Percentiles rank a stretch among this genome's conserved stretches.
Conservation (phyloP, 192 early-diverging fungal genomes). For the Coemansia sp. region DNA sequence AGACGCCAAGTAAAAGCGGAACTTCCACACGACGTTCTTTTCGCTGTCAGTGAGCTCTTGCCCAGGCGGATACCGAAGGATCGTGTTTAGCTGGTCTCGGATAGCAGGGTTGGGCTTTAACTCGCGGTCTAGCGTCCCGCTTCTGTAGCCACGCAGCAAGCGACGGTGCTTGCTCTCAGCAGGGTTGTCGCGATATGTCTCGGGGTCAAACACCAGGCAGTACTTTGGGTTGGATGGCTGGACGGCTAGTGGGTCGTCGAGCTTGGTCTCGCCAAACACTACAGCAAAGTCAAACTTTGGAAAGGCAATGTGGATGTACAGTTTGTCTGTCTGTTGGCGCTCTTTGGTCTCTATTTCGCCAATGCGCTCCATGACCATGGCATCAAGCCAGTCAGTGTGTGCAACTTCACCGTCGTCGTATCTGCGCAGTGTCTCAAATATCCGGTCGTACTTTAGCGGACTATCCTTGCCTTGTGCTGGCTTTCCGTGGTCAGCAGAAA, state of each 20-base stretch:
- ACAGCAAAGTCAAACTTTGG: constrained; percentile 97
- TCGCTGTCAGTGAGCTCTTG: constrained; percentile 78
- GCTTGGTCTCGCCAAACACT: constrained; percentile 77
- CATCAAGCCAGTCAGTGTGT: constrained; percentile 89
- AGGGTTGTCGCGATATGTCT: constrained; percentile 87
- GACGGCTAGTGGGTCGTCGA: constrained; percentile 41
- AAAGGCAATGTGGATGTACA: constrained; percentile 84
- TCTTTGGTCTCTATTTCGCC: constrained; percentile 67
- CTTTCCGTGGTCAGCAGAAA: not conserved
- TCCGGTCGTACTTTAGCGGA: constrained; percentile 61
- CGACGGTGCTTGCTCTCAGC: constrained; percentile 93
- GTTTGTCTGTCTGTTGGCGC: constrained; percentile 53
- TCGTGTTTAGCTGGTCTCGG: constrained; percentile 92
- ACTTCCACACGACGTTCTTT: constrained; percentile 98
- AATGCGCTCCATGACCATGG: constrained; percentile 84
- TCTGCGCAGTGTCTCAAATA: constrained; percentile 80
- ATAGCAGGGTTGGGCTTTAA: constrained; percentile 96
- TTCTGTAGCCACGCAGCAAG: constrained; percentile 84
- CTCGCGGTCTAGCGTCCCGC: constrained; percentile 86
- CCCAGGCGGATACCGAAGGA: constrained; percentile 90
- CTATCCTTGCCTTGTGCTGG: constrained; percentile 40
- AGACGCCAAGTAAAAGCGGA: constrained; percentile 88
- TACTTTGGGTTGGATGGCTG: constrained; percentile 44
- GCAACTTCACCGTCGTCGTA: constrained; percentile 88
- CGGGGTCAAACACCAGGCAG: constrained; percentile 75